Conservation (phyloP, 495 filamentous ascomycete species). For the Talaromyces liani region DNA sequence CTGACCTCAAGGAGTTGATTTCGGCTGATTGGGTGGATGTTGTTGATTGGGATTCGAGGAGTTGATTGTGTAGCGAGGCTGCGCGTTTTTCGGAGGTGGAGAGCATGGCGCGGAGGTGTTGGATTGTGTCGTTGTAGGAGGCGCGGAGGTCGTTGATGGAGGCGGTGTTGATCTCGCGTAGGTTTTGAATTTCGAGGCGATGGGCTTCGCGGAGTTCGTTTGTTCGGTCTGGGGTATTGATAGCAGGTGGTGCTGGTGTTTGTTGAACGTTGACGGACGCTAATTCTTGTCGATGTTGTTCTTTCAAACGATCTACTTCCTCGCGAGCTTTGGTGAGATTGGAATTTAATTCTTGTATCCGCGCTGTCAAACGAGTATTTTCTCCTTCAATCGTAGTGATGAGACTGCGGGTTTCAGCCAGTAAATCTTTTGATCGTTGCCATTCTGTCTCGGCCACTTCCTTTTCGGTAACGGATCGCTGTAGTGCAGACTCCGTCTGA, state of each 20-base stretch:
- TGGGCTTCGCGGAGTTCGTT: constrained; percentile 24
- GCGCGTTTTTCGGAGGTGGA: constrained; percentile 37
- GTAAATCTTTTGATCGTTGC: constrained; percentile 26
- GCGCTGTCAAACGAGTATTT: constrained; percentile 31
- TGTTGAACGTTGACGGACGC: not conserved
- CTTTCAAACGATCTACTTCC: constrained; percentile 27
- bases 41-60: constrained; percentile 22
- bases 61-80: constrained; percentile 30
- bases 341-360: constrained; percentile 27
- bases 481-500: constrained; percentile 23
- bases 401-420: constrained; percentile 33
- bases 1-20: constrained; percentile 22
- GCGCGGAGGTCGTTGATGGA: constrained; percentile 32
- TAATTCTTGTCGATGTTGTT: constrained; percentile 24
- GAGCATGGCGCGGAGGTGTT: constrained; percentile 32
- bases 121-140: constrained; percentile 36
- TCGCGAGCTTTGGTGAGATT: constrained; percentile 26
- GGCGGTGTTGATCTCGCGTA: constrained; percentile 31
- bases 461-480: constrained; percentile 18
- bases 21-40: constrained; percentile 17
- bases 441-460: constrained; percentile 28
- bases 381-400: constrained; percentile 40
- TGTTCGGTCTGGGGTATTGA: not conserved
- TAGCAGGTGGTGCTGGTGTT: not conserved
- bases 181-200: constrained; percentile 31